Evolutionary conservation across 2,329 filamentous ascomycete genomes (phyloP), one percentile per base, ranked within the genome.

Genomic region (Lomentospora prolificans): DNA sequence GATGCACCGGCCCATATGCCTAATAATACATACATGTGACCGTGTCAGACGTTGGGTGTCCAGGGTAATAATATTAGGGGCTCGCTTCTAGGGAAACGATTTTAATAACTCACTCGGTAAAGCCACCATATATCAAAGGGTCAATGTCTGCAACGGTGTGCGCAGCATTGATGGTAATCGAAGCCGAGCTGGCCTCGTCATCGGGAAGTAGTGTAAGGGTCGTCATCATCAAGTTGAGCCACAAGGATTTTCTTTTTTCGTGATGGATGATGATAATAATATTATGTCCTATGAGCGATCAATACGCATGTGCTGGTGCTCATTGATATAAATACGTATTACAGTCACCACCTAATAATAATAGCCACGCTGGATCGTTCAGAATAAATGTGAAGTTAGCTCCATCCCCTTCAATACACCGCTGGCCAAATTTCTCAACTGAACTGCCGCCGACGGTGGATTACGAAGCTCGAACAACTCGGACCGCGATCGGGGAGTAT

Each of bases 1-100:
- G 58, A 85, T 82, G 68, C 81, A 84, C 58, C 81, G 74, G 58
- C 81, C 81, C 80, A 85, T 84, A 65, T 84, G 81, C 63, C 76
- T 80, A 22, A 8, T 6, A 6, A 24, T 33, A n/a, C n/a, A n/a
- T n/a, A n/a, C n/a, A n/a, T 33, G 30, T 33, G 6, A 12, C 30
- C 7, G 30, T 33, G 30, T 33, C 12, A 33, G 30, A n/a, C n/a
- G n/a, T n/a, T n/a, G n/a, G n/a, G n/a, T n/a, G n/a, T n/a, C n/a
- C n/a, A n/a, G n/a, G n/a, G n/a, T n/a, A n/a, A n/a, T n/a, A n/a
- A n/a, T n/a, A n/a, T n/a, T n/a, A n/a, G n/a, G n/a, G n/a, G n/a
- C n/a, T 33, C 30, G 6, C 30, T 7, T 33, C 30, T 33, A 33
- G 30, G 12, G 30, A 33, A 6, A 12, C 30, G 30, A 33, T 33